phyloP scores from a whole-genome alignment of 495 filamentous ascomycete genomes.

The Pseudevernia furfuracea region DNA sequence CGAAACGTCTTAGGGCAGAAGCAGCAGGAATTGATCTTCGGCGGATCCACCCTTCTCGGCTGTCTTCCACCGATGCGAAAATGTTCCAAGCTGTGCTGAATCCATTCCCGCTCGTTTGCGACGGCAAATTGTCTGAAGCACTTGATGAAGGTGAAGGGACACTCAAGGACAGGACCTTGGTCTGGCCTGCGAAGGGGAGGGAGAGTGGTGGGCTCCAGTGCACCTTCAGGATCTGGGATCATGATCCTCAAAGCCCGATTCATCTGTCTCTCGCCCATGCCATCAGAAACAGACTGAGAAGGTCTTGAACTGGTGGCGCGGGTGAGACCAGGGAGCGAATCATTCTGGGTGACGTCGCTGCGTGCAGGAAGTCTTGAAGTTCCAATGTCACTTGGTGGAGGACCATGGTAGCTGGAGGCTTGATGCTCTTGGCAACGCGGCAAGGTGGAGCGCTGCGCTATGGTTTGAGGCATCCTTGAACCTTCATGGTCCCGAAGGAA shows the following conservation, averaged over 20 bases:
- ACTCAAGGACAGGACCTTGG: slow-evolving; percentile 15
- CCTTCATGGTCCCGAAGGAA: background rate
- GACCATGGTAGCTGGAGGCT: slow-evolving; percentile 26
- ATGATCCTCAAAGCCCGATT: background rate
- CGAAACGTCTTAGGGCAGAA: slow-evolving; percentile 20
- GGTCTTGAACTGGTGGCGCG: slow-evolving; percentile 10
- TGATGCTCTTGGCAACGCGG: slow-evolving; percentile 25
- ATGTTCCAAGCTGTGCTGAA: slow-evolving; percentile 19
- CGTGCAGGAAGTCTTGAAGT: slow-evolving; percentile 10
- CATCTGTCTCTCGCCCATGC: background rate
- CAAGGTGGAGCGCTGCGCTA: slow-evolving; percentile 1
- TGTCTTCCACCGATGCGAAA: background rate
- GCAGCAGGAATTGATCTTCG: slow-evolving; percentile 17
- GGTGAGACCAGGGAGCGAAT: slow-evolving; percentile 25
- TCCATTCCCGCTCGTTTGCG: slow-evolving; percentile 12
- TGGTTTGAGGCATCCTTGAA: slow-evolving; percentile 1
- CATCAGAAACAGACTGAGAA: slow-evolving; percentile 2
- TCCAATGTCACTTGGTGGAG: slow-evolving; percentile 10
- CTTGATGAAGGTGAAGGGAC: slow-evolving; percentile 14
- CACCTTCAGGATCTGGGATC: slow-evolving; percentile 3
- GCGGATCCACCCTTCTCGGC: slow-evolving; percentile 10
- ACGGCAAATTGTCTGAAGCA: slow-evolving; percentile 15
- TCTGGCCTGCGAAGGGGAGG: background rate
- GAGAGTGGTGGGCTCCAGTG: background rate
- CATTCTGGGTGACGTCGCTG: slow-evolving; percentile 9